Conservation (phyloP, 257 asterid genomes). For the Solanum habrochaites region DNA sequence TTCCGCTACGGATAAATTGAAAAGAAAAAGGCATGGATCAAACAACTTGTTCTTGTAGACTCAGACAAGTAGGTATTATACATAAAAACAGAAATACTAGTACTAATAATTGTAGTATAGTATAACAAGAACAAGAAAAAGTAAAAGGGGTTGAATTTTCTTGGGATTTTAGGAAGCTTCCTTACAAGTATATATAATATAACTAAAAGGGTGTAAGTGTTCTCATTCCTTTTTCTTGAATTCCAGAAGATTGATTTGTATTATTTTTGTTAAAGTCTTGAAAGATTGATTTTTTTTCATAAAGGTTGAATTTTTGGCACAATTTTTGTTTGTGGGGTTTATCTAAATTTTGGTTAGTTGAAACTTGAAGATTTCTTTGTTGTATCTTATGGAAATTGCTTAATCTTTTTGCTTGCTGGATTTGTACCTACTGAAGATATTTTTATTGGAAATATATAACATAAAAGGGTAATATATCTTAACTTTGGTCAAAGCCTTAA, state of each 20-base stretch:
- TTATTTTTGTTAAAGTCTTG: not conserved
- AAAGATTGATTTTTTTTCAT: conserved; percentile 16
- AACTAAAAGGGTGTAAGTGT: conserved; percentile 14
- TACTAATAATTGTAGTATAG: not conserved
- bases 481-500: conserved; percentile 18
- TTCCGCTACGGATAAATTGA: not conserved
- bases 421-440: conserved; percentile 27
- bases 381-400: not conserved
- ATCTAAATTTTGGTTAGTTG: conserved; percentile 15
- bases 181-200: not conserved
- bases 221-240: conserved; percentile 5
- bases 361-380: not conserved
- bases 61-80: conserved; percentile 4
- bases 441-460: conserved; percentile 8
- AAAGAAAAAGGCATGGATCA: not conserved
- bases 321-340: not conserved
- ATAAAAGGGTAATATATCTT: conserved; percentile 13
- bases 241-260: not conserved
- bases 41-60: not conserved
- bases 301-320: not conserved
- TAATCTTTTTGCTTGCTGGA: conserved; percentile 20
- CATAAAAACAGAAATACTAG: not conserved
- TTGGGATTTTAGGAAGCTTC: conserved; percentile 12
- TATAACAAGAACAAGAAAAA: not conserved
- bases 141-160: not conserved